Base-by-base conservation (phyloP, 2,329 filamentous ascomycete genomes). In the Arthroderma sp. region DNA sequence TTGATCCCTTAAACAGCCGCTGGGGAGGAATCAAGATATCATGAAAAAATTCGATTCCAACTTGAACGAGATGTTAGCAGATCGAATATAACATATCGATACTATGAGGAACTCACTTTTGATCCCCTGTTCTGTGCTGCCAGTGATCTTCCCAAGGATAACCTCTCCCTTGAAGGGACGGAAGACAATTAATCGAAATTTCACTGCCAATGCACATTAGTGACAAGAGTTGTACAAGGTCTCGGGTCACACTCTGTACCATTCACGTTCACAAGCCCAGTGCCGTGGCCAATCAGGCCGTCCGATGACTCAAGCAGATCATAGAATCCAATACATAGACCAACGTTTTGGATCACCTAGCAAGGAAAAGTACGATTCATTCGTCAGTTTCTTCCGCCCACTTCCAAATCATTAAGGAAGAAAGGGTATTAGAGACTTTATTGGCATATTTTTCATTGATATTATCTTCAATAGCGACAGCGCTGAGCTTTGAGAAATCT, bases 361-460 rank as follows among this genome's bases (percentile, higher is more conserved):
- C 15, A 22, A 22, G 15, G 15, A 22, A 22, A 22, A 22, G 3
- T 3, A 22, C 15, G 15, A 22, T 22, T 22, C 15, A 22, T 22
- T 22, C 15, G 15, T 22, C 15, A 22, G 15, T 22, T 22, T 3
- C 15, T 22, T 22, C 15, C 15, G 15, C 15, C 15, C 15, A 22
- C 15, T 22, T 22, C 15, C 15, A 22, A 22, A 22, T 22, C 15
- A 22, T 22, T 22, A 22, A 22, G 15, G 15, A 3, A 8, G 22
- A 11, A 36, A 38, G 11, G 34, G 29, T 32, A 40, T 9, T 40
- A 39, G 36, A 42, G 42, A 86, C 82, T 66, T 89, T 91, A 68
- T 98, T 95, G 48, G 89, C 80, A 65, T 95, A 98, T 67, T 98
- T 98, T 51, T 80, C 75, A 62, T 98, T 96, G 68, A 98, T 91